Conservation (phyloP, 2,329 filamentous ascomycete genomes). For the Fusarium phyllophilum region DNA sequence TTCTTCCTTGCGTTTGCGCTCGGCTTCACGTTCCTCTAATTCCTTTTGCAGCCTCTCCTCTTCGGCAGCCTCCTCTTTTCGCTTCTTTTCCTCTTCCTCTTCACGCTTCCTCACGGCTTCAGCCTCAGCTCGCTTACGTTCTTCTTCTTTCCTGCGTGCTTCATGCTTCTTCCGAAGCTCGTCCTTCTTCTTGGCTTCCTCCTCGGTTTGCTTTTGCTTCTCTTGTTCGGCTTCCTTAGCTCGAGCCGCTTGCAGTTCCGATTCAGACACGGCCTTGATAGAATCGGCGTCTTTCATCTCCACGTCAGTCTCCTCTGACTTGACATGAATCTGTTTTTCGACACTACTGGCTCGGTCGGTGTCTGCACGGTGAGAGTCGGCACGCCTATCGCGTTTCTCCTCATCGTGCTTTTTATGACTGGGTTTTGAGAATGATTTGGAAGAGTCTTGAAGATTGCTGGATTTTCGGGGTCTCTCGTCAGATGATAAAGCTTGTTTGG, state of each 20-base stretch:
- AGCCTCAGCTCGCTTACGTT: constrained; percentile 46
- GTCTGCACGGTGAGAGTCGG: constrained; percentile 56
- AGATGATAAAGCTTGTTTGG: constrained; percentile 55
- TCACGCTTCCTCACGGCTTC: constrained; percentile 43
- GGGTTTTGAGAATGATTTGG: constrained; percentile 49
- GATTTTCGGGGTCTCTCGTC: constrained; percentile 59
- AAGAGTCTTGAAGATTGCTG: constrained; percentile 54
- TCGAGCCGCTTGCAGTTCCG: constrained; percentile 50
- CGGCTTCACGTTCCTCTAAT: constrained; percentile 48
- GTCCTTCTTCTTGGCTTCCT: constrained; percentile 49
- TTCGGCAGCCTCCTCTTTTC: constrained; percentile 48
- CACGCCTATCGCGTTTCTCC: constrained; percentile 50
- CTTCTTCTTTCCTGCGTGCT: constrained; percentile 50
- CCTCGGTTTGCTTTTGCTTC: constrained; percentile 45
- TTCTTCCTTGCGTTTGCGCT: constrained; percentile 52
- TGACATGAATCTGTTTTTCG: constrained; percentile 65
- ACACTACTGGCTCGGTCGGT: constrained; percentile 52
- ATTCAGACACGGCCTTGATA: constrained; percentile 43
- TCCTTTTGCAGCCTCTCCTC: constrained; percentile 45
- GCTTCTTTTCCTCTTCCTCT: constrained; percentile 49
- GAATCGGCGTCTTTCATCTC: constrained; percentile 64
- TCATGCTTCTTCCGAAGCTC: constrained; percentile 49
- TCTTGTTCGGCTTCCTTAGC: constrained; percentile 43
- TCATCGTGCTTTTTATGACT: constrained; percentile 57
- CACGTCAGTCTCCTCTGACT: constrained; percentile 65